Evolutionary conservation across 345 rosid genomes (phyloP).

Genomic region (Durio zibethinus): DNA sequence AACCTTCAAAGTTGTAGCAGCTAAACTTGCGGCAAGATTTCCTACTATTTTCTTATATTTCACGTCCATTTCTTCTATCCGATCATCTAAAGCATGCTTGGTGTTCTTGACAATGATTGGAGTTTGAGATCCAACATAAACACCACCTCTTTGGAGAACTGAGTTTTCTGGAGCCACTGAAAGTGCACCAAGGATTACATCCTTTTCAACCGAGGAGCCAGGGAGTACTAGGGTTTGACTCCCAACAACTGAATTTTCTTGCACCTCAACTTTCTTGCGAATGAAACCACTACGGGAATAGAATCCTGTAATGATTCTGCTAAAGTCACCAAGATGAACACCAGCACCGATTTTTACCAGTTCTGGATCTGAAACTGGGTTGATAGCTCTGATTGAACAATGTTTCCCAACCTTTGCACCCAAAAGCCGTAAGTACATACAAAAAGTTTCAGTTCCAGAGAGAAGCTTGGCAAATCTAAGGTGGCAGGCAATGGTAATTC

Average conservation of each 20-base stretch:
- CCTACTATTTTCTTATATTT: conserved; percentile 65
- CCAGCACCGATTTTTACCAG: conserved; percentile 45
- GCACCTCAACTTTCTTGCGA: conserved; percentile 36
- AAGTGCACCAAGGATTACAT: conserved; percentile 62
- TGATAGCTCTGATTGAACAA: conserved; percentile 65
- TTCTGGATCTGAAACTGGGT: conserved; percentile 51
- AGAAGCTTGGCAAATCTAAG: conserved; percentile 58
- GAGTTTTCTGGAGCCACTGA: conserved; percentile 58
- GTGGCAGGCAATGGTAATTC: conserved; percentile 54
- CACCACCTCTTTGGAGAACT: conserved; percentile 49
- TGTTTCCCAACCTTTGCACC: conserved; percentile 53
- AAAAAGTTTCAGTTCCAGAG: conserved; percentile 64
- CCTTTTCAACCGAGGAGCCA: conserved; percentile 40
- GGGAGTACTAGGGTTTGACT: conserved; percentile 65
- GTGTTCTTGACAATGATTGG: conserved; percentile 64
- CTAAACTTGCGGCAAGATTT: conserved; percentile 53
- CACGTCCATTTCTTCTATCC: conserved; percentile 70
- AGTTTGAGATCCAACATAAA: conserved; percentile 56
- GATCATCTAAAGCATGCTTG: conserved; percentile 53
- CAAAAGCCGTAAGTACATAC: conserved; percentile 47
- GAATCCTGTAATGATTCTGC: conserved; percentile 45
- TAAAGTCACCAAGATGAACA: conserved; percentile 67
- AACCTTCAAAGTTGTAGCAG: conserved; percentile 58
- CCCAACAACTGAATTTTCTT: conserved; percentile 56
- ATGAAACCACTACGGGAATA: conserved; percentile 40